A percentile compares a stretch with the other conserved stretches of the same genome.
Evolutionary conservation across 2,329 filamentous ascomycete species (phyloP).

Genomic region (Trichophyton verrucosum): DNA sequence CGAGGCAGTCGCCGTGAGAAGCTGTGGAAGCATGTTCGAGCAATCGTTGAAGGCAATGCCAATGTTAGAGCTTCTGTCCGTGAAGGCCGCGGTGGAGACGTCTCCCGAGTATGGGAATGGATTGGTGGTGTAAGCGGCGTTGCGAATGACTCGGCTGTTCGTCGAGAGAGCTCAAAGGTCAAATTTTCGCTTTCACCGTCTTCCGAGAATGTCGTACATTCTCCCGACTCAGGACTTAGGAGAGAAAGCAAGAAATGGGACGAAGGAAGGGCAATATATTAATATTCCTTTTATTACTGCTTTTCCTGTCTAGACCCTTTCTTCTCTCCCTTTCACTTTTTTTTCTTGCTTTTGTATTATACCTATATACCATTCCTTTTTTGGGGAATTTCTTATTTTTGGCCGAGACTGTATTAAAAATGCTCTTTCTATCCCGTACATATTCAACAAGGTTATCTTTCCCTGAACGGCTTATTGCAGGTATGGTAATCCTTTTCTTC

Average conservation of each 20-base stretch:
- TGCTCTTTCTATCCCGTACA: background rate
- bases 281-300: conserved; percentile 5
- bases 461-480: background rate
- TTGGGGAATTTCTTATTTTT: background rate
- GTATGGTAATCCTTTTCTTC: background rate
- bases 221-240: conserved; percentile 20
- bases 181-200: conserved; percentile 19
- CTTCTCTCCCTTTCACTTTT: too few relatives aligned
- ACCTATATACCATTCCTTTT: background rate
- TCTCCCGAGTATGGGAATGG: conserved; percentile 57
- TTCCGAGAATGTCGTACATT: conserved; percentile 13
- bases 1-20: conserved; percentile 61
- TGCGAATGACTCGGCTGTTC: conserved; percentile 19
- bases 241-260: conserved; percentile 34
- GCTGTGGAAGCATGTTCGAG: conserved; percentile 71
- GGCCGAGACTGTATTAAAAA: background rate
- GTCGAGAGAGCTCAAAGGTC: conserved; percentile 20
- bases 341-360: background rate
- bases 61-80: conserved; percentile 74
- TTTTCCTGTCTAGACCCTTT: background rate
- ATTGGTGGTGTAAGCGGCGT: conserved; percentile 47
- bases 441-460: background rate
- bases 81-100: conserved; percentile 43
- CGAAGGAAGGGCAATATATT: conserved; percentile 38
- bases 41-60: conserved; percentile 82